These are phyloP conservation scores for Cadophora sp. DNA, from an alignment of 2,329 filamentous ascomycete genomes.

Conservation along the genomic window DNA sequence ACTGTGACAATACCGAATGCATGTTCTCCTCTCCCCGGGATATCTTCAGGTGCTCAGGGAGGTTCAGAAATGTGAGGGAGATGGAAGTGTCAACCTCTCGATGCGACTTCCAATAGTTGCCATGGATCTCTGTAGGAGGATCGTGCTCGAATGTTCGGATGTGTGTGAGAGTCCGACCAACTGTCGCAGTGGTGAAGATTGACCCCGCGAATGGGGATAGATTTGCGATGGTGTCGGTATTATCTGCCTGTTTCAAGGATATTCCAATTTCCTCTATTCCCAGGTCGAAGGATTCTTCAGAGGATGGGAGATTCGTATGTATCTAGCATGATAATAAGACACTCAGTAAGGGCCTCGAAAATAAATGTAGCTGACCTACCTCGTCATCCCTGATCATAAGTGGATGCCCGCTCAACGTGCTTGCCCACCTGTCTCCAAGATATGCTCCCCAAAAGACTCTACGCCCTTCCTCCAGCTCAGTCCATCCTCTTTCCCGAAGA, in stretches of 20 bases:
- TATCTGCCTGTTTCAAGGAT: not conserved
- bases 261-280: constrained; percentile 5
- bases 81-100: constrained; percentile 1
- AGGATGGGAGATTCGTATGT: constrained; percentile 9
- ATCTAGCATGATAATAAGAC: not conserved
- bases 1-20: not conserved
- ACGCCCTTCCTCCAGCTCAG: not conserved
- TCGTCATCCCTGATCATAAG: constrained; percentile 12
- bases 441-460: constrained; percentile 11
- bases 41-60: not conserved
- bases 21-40: not conserved
- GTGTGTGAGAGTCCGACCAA: constrained; percentile 1
- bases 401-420: constrained; percentile 8
- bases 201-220: constrained; percentile 7
- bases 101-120: constrained; percentile 7
- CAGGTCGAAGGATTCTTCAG: not conserved
- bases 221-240: not conserved
- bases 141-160: not conserved
- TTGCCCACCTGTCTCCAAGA: constrained; percentile 14
- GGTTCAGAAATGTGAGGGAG: constrained; percentile 3
- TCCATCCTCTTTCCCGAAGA: not conserved
- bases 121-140: not conserved
- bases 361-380: not conserved
- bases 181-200: not conserved
- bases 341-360: not conserved